Percentiles rank a stretch among this genome's conserved stretches.
Conservation (phyloP, 371 early-diverging fungal genomes). For the Mycotypha africana region DNA sequence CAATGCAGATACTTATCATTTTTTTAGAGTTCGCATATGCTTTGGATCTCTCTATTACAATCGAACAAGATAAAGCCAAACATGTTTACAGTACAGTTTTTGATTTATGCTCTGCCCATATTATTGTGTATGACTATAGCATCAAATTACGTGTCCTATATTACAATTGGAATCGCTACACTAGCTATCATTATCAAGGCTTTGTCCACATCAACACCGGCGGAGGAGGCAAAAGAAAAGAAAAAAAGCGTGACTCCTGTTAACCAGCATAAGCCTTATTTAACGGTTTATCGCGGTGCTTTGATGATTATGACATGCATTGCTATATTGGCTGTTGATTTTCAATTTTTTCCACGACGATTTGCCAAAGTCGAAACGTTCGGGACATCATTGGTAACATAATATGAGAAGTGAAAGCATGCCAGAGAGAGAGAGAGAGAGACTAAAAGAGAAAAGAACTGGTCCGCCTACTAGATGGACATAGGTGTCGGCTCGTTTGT, state of each 20-base stretch:
- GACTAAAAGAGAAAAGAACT: background rate
- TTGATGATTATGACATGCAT: constrained; percentile 79
- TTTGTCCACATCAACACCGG: constrained; percentile 3
- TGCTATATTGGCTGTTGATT: constrained; percentile 93
- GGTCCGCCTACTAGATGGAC: no score
- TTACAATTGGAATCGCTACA: constrained; percentile 15
- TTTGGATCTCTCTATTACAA: constrained; percentile 20
- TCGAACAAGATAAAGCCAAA: constrained; percentile 5
- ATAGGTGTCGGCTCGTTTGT: constrained; percentile 81
- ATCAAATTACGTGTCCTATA: constrained; percentile 25
- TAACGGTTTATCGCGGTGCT: constrained; percentile 72
- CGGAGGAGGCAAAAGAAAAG: constrained; percentile 1
- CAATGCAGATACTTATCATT: background rate
- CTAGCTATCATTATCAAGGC: background rate
- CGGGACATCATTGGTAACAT: constrained; percentile 80
- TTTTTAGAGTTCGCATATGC: constrained; percentile 22
- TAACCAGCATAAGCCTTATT: constrained; percentile 27
- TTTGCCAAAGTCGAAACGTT: constrained; percentile 92
- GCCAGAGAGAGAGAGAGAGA: background rate
- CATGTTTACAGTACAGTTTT: constrained; percentile 20
- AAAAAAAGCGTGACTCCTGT: no score
- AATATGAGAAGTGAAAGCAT: background rate
- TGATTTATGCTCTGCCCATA: constrained; percentile 29
- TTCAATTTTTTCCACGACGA: constrained; percentile 85
- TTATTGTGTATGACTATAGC: constrained; percentile 21